A percentile compares a stretch with the other conserved stretches of the same genome.
Conservation (phyloP, 2,329 filamentous ascomycete genomes). For the Colletotrichum sp. region DNA sequence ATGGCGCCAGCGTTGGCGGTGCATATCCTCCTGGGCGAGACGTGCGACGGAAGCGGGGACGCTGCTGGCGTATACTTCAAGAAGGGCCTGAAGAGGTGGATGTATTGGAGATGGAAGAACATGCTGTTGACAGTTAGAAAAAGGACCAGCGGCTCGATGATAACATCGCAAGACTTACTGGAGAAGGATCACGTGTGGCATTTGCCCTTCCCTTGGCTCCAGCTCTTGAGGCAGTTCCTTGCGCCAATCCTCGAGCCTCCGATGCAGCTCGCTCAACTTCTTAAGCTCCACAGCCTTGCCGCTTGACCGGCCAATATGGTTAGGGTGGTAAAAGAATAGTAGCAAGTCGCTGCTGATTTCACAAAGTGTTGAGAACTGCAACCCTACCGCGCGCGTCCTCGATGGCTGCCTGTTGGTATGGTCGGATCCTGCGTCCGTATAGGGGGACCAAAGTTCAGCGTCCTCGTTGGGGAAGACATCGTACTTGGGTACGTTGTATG, state of each 20-base stretch:
- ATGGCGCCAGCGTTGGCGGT: conserved; percentile 88
- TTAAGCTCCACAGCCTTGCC: conserved; percentile 87
- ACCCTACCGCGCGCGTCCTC: conserved; percentile 78
- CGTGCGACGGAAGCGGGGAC: conserved; percentile 84
- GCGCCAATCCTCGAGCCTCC: conserved; percentile 88
- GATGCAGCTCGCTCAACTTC: conserved; percentile 90
- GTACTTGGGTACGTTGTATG: conserved; percentile 84
- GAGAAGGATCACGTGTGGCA: conserved; percentile 79
- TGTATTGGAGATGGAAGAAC: conserved; percentile 96
- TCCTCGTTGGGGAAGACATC: conserved; percentile 93
- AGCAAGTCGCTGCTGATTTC: conserved; percentile 94
- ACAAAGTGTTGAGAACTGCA: conserved; percentile 83
- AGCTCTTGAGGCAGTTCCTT: conserved; percentile 84
- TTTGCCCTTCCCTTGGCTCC: conserved; percentile 85
- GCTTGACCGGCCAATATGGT: conserved; percentile 63
- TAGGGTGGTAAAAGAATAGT: conserved; percentile 89
- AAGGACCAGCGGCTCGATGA: no score
- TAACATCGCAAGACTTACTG: conserved; percentile 71
- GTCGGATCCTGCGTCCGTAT: conserved; percentile 82
- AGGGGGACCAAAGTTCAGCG: conserved; percentile 83
- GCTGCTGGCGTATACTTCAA: conserved; percentile 84
- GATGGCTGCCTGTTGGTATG: conserved; percentile 78
- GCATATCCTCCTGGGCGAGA: conserved; percentile 90
- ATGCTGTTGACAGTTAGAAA: conserved; percentile 65
- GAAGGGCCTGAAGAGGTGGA: conserved; percentile 94